Conservation (phyloP, 1,139 yeast species). For the Spencermartinsiella ligniputridi region DNA sequence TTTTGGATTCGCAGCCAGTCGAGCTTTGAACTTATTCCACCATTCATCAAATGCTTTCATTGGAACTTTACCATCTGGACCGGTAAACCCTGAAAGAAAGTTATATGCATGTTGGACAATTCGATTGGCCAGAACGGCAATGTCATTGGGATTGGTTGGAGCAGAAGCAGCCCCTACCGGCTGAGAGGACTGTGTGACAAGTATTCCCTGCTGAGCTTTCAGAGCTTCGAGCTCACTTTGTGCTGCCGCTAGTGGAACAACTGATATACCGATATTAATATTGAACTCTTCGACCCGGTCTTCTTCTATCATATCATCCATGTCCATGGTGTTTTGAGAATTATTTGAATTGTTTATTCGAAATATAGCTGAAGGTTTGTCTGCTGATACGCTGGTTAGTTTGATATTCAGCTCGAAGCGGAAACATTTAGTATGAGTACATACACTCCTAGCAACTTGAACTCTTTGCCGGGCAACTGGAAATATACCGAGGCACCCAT, state of each 20-base stretch:
- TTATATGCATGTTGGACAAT: slow-evolving; percentile 91
- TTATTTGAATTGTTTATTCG: slow-evolving; percentile 52
- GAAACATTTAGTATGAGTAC: slow-evolving; percentile 11
- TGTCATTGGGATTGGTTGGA: slow-evolving; percentile 28
- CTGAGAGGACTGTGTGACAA: slow-evolving; percentile 24
- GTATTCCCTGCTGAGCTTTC: slow-evolving; percentile 27
- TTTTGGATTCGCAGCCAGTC: slow-evolving; percentile 72
- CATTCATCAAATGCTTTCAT: slow-evolving; percentile 87
- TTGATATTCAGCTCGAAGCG: slow-evolving; percentile 3
- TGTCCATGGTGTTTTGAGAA: slow-evolving; percentile 26
- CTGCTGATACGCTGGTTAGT: slow-evolving; percentile 48
- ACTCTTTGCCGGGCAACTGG: slow-evolving; percentile 75
- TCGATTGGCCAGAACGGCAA: slow-evolving; percentile 65
- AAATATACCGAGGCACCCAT: slow-evolving; percentile 84
- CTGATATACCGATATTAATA: slow-evolving; percentile 78
- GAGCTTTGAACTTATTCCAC: slow-evolving; percentile 88
- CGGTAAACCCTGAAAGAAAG: slow-evolving; percentile 80
- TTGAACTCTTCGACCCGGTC: slow-evolving; percentile 28
- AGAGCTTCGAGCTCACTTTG: slow-evolving; percentile 43
- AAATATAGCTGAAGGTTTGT: slow-evolving; percentile 89
- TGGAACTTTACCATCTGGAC: slow-evolving; percentile 71
- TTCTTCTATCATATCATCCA: slow-evolving; percentile 36
- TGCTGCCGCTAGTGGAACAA: slow-evolving; percentile 69
- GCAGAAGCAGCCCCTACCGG: slow-evolving; percentile 20
- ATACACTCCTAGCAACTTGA: slow-evolving; percentile 64